These are phyloP conservation scores for Bothia castanella DNA, from an alignment of 1,284 basidiomycete genomes.

Conservation along the genomic window DNA sequence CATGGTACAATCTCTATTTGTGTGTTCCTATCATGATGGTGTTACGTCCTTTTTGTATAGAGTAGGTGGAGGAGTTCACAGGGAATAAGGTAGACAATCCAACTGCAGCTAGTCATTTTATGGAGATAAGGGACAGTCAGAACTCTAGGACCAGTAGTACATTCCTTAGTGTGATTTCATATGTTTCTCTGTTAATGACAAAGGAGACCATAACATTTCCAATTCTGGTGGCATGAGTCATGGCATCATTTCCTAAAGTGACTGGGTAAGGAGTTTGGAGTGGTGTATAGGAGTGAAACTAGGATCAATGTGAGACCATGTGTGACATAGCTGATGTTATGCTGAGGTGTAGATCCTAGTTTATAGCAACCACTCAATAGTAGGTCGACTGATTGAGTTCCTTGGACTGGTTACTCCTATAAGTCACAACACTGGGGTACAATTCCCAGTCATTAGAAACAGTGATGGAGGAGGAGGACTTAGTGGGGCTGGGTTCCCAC, in stretches of 20 bases:
- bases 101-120: neutral
- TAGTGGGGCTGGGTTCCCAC: too few relatives aligned
- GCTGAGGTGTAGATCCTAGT: too few relatives aligned
- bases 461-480: too few relatives aligned
- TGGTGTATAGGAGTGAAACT: neutral
- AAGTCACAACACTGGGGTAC: too few relatives aligned
- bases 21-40: neutral
- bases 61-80: neutral
- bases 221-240: neutral
- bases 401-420: too few relatives aligned
- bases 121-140: neutral
- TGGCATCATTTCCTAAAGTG: neutral
- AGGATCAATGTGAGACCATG: neutral
- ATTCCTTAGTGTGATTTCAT: neutral
- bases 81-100: neutral
- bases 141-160: neutral
- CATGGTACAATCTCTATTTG: neutral
- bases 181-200: neutral
- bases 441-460: too few relatives aligned
- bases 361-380: too few relatives aligned
- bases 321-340: neutral
- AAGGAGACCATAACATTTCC: neutral
- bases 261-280: neutral
- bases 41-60: neutral
- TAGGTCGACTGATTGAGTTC: too few relatives aligned